phyloP scores from a whole-genome alignment of 768 basidiomycete genomes.

The Boletus sensibilis region DNA sequence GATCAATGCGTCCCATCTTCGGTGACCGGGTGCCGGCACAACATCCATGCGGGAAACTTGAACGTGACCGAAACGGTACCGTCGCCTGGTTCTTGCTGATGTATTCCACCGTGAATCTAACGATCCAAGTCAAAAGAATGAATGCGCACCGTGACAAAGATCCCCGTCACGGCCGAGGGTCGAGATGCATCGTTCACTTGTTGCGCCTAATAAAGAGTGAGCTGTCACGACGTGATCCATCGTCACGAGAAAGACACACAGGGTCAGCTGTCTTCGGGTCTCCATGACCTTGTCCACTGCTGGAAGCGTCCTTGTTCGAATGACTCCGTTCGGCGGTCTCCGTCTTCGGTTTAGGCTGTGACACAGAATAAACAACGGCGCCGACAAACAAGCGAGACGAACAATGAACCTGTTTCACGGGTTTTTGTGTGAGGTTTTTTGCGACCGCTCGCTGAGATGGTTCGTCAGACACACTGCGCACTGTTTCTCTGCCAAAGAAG shows the following conservation, averaged over 20 bases:
- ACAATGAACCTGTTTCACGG: background rate
- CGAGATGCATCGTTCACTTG: background rate
- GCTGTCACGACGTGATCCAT: background rate
- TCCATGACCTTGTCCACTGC: background rate
- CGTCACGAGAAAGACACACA: background rate
- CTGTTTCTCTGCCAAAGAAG: background rate
- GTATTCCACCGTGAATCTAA: background rate
- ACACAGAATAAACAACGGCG: background rate
- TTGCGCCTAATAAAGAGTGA: background rate
- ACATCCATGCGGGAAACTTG: background rate
- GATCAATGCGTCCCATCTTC: no score
- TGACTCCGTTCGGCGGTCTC: no score
- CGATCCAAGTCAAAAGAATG: no score
- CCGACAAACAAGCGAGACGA: background rate
- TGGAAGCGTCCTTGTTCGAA: background rate
- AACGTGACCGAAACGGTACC: background rate
- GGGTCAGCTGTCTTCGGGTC: background rate
- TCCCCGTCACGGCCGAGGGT: background rate
- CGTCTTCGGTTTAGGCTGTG: background rate
- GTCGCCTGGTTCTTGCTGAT: background rate
- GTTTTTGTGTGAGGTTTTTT: no score
- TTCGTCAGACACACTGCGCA: background rate
- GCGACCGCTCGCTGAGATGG: background rate
- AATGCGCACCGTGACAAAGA: background rate
- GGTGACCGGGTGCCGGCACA: no score